phyloP scores from a whole-genome alignment of 139 green algal species.

The Limnomonas spitsbergensis region DNA sequence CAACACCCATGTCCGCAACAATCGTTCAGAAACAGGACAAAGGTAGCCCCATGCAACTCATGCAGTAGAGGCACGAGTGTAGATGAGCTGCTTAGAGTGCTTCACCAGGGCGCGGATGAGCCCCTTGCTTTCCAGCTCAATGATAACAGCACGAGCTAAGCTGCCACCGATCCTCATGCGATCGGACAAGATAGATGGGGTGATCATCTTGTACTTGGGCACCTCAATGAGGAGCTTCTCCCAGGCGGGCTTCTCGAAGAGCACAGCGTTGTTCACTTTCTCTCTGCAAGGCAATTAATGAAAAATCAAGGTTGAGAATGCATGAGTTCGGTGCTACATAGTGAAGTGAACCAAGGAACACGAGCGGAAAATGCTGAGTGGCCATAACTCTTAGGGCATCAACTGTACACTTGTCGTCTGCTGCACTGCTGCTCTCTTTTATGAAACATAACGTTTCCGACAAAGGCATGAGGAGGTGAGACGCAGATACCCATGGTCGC shows the following conservation, averaged over 20 bases:
- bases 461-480: not conserved
- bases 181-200: conserved; percentile 44
- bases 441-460: too few species aligned
- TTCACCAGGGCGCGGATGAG: conserved; percentile 82
- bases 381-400: not conserved
- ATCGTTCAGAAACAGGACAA: too few species aligned
- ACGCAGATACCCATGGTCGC: conserved; percentile 30
- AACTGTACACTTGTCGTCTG: not conserved
- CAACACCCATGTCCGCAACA: too few species aligned
- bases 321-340: not conserved
- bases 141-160: conserved; percentile 87
- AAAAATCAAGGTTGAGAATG: not conserved
- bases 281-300: conserved; percentile 73
- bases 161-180: conserved; percentile 76
- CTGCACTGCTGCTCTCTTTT: too few species aligned
- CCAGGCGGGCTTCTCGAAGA: conserved; percentile 96
- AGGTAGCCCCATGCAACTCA: conserved; percentile 29
- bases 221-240: conserved; percentile 96
- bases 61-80: conserved; percentile 80
- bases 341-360: conserved; percentile 15
- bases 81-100: conserved; percentile 86
- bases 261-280: conserved; percentile 98
- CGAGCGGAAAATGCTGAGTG: conserved; percentile 16
- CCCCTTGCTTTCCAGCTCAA: conserved; percentile 78
- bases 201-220: conserved; percentile 99